Conservation (phyloP, 345 rosid genomes). For the Salix brachista region DNA sequence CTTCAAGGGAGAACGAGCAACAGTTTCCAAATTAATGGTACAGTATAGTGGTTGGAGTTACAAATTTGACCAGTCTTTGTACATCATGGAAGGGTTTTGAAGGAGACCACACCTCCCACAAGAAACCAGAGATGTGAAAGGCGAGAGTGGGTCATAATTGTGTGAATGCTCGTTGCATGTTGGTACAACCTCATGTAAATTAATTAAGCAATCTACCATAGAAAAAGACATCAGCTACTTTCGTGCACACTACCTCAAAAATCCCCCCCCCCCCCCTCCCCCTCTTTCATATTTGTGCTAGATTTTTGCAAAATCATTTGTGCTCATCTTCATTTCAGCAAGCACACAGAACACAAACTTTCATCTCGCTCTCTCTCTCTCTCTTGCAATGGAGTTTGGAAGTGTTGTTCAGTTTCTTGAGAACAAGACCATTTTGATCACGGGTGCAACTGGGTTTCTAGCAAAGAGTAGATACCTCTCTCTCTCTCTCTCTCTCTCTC, state of each 20-base stretch:
- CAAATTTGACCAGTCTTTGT: neutral
- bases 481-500: neutral
- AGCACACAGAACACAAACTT: too few species aligned
- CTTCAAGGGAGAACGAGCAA: too few species aligned
- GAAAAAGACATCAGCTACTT: conserved; percentile 9
- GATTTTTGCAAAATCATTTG: neutral
- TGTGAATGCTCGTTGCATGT: neutral
- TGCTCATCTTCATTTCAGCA: too few species aligned
- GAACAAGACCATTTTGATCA: conserved; percentile 48
- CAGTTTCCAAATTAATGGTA: too few species aligned
- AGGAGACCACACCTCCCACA: neutral
- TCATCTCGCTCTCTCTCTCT: too few species aligned
- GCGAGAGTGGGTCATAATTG: neutral
- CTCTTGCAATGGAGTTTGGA: conserved; percentile 45
- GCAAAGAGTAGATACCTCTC: conserved; percentile 41
- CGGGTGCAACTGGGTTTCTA: conserved; percentile 65
- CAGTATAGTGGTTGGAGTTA: neutral
- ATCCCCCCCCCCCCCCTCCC: too few species aligned
- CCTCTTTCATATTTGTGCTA: too few species aligned
- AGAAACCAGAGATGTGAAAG: neutral
- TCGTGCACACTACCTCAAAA: conserved; percentile 27
- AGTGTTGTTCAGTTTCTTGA: conserved; percentile 51
- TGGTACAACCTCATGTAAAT: too few species aligned
- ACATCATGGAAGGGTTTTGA: neutral
- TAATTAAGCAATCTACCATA: neutral